Percentiles rank a stretch among this genome's conserved stretches.
These are phyloP conservation scores for Coemansia asiatica DNA, from an alignment of 192 early-diverging fungal species.

Conservation along the genomic window DNA sequence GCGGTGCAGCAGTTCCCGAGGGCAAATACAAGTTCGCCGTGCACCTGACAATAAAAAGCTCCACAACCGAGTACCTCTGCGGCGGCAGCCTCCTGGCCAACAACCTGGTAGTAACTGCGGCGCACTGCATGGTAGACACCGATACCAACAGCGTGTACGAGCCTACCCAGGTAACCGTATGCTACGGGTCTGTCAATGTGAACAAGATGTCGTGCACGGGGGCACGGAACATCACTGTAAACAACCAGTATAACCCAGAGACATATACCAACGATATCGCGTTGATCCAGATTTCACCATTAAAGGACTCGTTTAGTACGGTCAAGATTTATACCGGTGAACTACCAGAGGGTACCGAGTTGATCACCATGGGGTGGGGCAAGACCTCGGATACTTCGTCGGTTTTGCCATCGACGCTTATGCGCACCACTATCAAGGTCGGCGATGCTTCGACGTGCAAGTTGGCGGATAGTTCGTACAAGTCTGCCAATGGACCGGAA, in stretches of 20 bases:
- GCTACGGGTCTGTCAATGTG: slow-evolving; percentile 34
- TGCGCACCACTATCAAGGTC: slow-evolving; percentile 29
- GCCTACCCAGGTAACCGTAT: slow-evolving; percentile 27
- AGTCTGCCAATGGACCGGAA: slow-evolving; percentile 28
- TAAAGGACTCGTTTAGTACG: slow-evolving; percentile 2
- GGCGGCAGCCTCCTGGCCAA: slow-evolving; percentile 37
- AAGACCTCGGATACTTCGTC: slow-evolving; percentile 25
- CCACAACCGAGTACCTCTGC: slow-evolving; percentile 28
- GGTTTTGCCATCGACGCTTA: slow-evolving; percentile 20
- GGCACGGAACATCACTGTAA: slow-evolving; percentile 27
- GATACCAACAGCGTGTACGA: slow-evolving; percentile 17
- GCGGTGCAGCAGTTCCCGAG: slow-evolving; percentile 13
- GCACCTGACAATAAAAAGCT: slow-evolving; percentile 28
- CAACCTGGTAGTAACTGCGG: slow-evolving; percentile 43
- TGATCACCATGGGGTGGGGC: slow-evolving; percentile 54
- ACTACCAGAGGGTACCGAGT: slow-evolving; percentile 20
- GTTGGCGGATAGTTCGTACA: slow-evolving; percentile 18
- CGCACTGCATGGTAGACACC: slow-evolving; percentile 40
- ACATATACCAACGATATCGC: slow-evolving; percentile 47
- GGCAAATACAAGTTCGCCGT: slow-evolving; percentile 42
- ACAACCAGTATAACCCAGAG: slow-evolving; percentile 27
- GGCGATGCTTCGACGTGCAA: slow-evolving; percentile 25
- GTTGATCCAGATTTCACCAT: slow-evolving; percentile 22
- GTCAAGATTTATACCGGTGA: slow-evolving; percentile 25
- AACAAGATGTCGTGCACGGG: slow-evolving; percentile 18